Evolutionary conservation across 73 alveolate genomes (phyloP).

Genomic region (Symbiodinium natans): DNA sequence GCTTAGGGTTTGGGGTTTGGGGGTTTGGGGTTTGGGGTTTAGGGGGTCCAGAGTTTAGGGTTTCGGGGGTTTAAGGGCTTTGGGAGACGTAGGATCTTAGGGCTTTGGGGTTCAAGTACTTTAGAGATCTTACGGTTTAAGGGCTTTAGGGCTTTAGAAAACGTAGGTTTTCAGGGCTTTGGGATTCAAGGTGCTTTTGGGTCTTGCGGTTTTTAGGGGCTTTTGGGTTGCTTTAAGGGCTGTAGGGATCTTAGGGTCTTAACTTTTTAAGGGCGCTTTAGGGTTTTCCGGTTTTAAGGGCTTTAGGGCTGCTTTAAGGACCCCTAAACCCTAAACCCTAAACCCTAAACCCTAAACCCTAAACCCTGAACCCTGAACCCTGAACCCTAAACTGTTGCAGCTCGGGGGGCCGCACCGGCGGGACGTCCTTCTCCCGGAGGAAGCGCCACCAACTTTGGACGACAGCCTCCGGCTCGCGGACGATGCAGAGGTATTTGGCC

Average conservation of each 20-base stretch:
- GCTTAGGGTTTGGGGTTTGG: too few relatives aligned
- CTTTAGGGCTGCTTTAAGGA: not conserved
- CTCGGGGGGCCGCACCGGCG: not conserved
- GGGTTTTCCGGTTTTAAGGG: too few relatives aligned
- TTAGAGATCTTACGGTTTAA: not conserved
- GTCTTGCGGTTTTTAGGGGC: too few relatives aligned
- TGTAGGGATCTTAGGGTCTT: too few relatives aligned
- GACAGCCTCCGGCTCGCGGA: constrained; percentile 54
- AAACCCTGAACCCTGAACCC: too few relatives aligned
- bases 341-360: not conserved
- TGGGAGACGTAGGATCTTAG: not conserved
- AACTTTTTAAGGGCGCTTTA: too few relatives aligned
- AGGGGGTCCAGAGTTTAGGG: too few relatives aligned
- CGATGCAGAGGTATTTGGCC: constrained; percentile 7
- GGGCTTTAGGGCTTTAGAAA: too few relatives aligned
- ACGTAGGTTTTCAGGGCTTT: too few relatives aligned
- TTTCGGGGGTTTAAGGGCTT: not conserved
- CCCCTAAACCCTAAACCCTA: not conserved
- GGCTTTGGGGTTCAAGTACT: not conserved
- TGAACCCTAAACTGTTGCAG: not conserved
- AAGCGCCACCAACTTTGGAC: constrained; percentile 71
- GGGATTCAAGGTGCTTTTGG: too few relatives aligned
- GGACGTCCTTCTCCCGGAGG: constrained; percentile 64
- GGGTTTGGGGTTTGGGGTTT: too few relatives aligned
- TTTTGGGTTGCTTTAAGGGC: too few relatives aligned